Percentiles rank a stretch among this genome's conserved stretches.
These are phyloP conservation scores for Pseudognaphalium luteoalbum DNA, from an alignment of 129 eudicot genomes.

Conservation along the genomic window DNA sequence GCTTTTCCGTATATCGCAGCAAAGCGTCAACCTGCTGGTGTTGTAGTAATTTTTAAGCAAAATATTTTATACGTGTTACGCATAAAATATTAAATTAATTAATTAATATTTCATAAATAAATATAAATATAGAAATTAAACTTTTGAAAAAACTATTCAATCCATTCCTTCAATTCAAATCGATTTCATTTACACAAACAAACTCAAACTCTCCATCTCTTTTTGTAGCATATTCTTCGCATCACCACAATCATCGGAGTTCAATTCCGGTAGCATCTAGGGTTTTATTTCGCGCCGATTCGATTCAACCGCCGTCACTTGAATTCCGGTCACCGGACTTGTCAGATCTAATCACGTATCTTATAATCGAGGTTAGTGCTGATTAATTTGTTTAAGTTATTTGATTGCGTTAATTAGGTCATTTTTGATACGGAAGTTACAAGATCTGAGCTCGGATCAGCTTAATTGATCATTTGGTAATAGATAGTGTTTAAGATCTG, in stretches of 20 bases:
- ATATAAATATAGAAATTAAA: too few species aligned
- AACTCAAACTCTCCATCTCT: conserved; percentile 17
- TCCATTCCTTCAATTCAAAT: conserved; percentile 6
- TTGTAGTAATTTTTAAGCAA: conserved; percentile 31
- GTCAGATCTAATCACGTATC: conserved; percentile 35
- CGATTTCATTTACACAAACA: conserved; percentile 21
- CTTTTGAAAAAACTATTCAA: neutral
- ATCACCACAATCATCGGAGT: neutral
- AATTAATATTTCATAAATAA: too few species aligned
- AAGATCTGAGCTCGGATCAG: conserved; percentile 37
- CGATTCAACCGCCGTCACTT: conserved; percentile 29
- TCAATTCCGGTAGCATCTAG: conserved; percentile 19
- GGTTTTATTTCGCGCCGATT: conserved; percentile 33
- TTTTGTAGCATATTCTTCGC: conserved; percentile 29
- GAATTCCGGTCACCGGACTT: conserved; percentile 24
- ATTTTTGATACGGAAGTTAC: conserved; percentile 6
- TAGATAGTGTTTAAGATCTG: conserved; percentile 26
- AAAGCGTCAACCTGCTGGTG: conserved; percentile 23
- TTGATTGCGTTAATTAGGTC: conserved; percentile 5
- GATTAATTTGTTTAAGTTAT: neutral
- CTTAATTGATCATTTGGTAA: neutral
- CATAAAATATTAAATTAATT: too few species aligned
- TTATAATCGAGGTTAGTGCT: conserved; percentile 26
- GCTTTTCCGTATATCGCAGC: conserved; percentile 36
- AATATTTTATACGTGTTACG: neutral